phyloP scores from a whole-genome alignment of 352 stramenopile species.

The Plasmopara muralis region DNA sequence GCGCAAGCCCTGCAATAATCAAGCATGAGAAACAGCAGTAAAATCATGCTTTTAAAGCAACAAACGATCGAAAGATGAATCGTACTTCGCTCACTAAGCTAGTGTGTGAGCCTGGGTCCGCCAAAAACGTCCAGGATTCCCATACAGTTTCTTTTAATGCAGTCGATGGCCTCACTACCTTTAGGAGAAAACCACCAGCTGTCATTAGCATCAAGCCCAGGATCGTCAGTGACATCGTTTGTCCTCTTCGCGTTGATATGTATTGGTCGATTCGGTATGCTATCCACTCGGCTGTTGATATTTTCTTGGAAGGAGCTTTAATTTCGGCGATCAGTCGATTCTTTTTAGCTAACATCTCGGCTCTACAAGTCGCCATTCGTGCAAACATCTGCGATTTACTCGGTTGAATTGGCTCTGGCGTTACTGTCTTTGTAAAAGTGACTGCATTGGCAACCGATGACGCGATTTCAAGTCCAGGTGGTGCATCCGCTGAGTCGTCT shows the following conservation, averaged over 20 bases:
- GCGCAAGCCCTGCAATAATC: constrained; percentile 31
- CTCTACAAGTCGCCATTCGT: constrained; percentile 20
- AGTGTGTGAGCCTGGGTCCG: constrained; percentile 44
- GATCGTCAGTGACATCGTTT: constrained; percentile 39
- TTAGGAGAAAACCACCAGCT: constrained; percentile 37
- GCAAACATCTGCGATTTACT: constrained; percentile 12
- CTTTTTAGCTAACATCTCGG: constrained; percentile 23
- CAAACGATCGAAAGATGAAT: background rate
- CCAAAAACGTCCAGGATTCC: constrained; percentile 61
- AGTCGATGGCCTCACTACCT: constrained; percentile 20
- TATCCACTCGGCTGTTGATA: constrained; percentile 32
- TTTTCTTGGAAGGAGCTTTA: constrained; percentile 23
- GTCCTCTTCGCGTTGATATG: constrained; percentile 52
- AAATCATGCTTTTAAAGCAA: background rate
- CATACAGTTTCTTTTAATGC: constrained; percentile 45
- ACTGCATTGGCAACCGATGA: background rate
- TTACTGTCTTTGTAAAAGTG: constrained; percentile 6
- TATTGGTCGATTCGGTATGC: constrained; percentile 57
- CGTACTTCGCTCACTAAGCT: constrained; percentile 26
- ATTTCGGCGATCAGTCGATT: constrained; percentile 19
- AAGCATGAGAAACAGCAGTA: background rate
- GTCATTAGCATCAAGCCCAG: constrained; percentile 41
- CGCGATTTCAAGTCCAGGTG: constrained; percentile 11
- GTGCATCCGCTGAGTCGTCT: constrained; percentile 5
- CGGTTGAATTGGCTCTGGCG: constrained; percentile 8